These are phyloP conservation scores for Vaccinium darrowii DNA, from an alignment of 148 eudicot species.

Conservation along the genomic window DNA sequence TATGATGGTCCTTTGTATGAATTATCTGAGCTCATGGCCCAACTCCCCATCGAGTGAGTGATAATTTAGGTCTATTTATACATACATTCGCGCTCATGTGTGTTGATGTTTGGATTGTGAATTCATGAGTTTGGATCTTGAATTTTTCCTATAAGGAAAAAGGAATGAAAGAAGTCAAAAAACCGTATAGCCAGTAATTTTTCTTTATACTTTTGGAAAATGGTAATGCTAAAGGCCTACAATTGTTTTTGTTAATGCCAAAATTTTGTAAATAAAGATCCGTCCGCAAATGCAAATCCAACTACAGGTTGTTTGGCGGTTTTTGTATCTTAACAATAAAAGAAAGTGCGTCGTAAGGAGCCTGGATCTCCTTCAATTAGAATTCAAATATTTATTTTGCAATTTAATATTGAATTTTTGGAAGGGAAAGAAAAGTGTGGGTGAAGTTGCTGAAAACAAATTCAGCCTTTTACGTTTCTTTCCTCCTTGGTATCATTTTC, in stretches of 20 bases:
- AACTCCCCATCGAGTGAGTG: conserved; percentile 87
- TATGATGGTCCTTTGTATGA: conserved; percentile 60
- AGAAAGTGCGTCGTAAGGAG: too few species aligned
- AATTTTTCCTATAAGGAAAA: background rate
- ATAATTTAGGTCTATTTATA: background rate
- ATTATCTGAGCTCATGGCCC: conserved; percentile 70
- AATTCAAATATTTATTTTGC: too few species aligned
- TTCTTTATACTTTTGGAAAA: too few species aligned
- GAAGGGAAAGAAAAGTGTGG: background rate
- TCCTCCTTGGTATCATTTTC: background rate
- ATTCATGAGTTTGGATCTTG: background rate
- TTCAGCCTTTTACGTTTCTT: background rate
- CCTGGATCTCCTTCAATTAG: too few species aligned
- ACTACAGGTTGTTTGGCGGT: background rate
- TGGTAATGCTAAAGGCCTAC: too few species aligned
- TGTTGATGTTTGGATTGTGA: background rate
- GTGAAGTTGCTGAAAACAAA: background rate
- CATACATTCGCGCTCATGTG: too few species aligned
- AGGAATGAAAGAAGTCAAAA: background rate
- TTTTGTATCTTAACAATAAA: too few species aligned
- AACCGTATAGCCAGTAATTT: too few species aligned
- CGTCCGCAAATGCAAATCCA: too few species aligned
- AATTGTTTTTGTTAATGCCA: too few species aligned
- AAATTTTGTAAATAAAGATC: too few species aligned
- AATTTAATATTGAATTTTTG: background rate